These are phyloP conservation scores for Sporodiniella umbellata DNA, from an alignment of 371 early-diverging fungal species.

Conservation along the genomic window DNA sequence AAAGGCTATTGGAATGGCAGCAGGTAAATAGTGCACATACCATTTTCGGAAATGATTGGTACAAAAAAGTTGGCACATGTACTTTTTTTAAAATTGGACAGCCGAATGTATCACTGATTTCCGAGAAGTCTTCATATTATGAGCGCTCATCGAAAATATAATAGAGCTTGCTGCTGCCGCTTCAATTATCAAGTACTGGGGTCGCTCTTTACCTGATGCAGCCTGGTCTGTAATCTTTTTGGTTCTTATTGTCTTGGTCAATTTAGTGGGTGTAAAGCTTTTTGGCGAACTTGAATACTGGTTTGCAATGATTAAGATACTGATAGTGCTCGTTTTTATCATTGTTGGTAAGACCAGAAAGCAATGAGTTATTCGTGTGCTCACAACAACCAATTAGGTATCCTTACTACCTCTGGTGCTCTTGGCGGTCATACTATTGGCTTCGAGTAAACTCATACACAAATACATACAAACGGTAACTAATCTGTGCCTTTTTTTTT, in stretches of 20 bases:
- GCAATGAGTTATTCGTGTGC: background rate
- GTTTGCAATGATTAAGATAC: slow-evolving; percentile 68
- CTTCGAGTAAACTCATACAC: slow-evolving; percentile 41
- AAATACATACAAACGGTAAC: no score
- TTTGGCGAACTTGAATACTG: slow-evolving; percentile 77
- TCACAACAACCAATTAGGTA: slow-evolving; percentile 22
- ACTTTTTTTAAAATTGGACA: no score
- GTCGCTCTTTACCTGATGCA: slow-evolving; percentile 47
- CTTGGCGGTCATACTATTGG: slow-evolving; percentile 60
- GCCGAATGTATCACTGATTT: no score
- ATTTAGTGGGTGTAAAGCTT: slow-evolving; percentile 49
- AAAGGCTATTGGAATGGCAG: slow-evolving; percentile 13
- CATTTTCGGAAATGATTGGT: background rate
- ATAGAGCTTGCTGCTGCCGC: slow-evolving; percentile 79
- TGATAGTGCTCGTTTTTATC: slow-evolving; percentile 66
- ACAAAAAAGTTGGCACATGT: slow-evolving; percentile 13
- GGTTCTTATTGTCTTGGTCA: slow-evolving; percentile 51
- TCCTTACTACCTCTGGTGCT: slow-evolving; percentile 61
- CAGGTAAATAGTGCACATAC: slow-evolving; percentile 12
- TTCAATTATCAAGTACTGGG: slow-evolving; percentile 77
- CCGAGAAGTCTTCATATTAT: no score
- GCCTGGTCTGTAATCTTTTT: slow-evolving; percentile 62
- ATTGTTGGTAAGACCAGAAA: slow-evolving; percentile 47
- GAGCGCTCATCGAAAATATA: no score
- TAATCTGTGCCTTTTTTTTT: no score